A percentile compares a stretch with the other conserved stretches of the same genome.
Evolutionary conservation across 1,139 yeast species (phyloP).

Genomic region (Sugiyamaella pinicola): DNA sequence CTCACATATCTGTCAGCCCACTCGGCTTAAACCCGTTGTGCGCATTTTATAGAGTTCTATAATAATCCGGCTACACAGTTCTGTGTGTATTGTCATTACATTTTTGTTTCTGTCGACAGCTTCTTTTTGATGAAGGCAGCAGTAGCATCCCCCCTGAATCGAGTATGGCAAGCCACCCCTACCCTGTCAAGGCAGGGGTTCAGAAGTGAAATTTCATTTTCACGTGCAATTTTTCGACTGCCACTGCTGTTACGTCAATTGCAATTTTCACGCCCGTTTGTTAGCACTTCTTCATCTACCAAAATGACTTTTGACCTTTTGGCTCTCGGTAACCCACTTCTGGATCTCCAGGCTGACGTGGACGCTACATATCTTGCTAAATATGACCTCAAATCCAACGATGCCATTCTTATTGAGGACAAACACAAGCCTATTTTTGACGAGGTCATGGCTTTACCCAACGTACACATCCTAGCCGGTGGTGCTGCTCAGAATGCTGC

Average conservation of each 20-base stretch:
- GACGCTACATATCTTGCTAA: slow-evolving; percentile 68
- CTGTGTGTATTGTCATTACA: background rate
- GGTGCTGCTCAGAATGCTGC: slow-evolving; percentile 99
- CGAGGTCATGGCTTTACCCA: slow-evolving; percentile 65
- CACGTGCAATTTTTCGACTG: slow-evolving; percentile 16
- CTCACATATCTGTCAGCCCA: background rate
- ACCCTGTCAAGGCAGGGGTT: slow-evolving; percentile 15
- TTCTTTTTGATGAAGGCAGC: background rate
- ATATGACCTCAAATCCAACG: slow-evolving; percentile 85
- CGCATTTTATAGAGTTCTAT: background rate
- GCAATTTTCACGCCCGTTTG: background rate
- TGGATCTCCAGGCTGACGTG: slow-evolving; percentile 86
- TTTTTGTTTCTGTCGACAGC: background rate
- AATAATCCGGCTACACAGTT: background rate
- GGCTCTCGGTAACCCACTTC: slow-evolving; percentile 76
- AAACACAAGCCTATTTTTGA: slow-evolving; percentile 80
- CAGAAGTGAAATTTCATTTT: background rate
- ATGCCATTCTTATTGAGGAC: slow-evolving; percentile 90
- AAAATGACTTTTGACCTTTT: slow-evolving; percentile 52
- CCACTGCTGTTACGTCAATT: background rate
- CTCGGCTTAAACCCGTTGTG: no score
- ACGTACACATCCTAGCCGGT: slow-evolving; percentile 83
- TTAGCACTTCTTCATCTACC: background rate
- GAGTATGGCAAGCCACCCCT: background rate
- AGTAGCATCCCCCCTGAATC: background rate